Percentiles rank a stretch among this genome's conserved stretches.
phyloP scores from a whole-genome alignment of 768 basidiomycete genomes.

The Boletus bicolor region DNA sequence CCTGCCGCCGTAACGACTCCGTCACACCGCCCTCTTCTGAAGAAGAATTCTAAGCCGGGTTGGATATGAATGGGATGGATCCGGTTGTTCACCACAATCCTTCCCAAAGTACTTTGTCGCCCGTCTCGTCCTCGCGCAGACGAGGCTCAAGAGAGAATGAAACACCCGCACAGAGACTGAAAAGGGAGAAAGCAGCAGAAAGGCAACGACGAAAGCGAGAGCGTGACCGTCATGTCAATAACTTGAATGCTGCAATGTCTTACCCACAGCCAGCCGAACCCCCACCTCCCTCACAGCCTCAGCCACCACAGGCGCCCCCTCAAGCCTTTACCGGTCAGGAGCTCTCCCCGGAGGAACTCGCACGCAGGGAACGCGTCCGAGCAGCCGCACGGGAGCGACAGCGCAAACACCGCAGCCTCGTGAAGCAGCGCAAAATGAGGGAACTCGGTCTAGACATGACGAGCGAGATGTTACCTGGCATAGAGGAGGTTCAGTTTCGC shows the following conservation, averaged over 20 bases:
- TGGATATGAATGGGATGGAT: constrained; percentile 33
- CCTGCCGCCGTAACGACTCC: constrained; percentile 33
- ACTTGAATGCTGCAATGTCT: constrained; percentile 41
- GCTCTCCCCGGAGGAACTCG: constrained; percentile 61
- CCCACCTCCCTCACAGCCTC: constrained; percentile 33
- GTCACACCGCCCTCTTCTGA: constrained; percentile 30
- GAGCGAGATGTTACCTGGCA: constrained; percentile 60
- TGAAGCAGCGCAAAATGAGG: constrained; percentile 78
- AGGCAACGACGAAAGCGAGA: constrained; percentile 82
- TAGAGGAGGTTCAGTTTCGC: constrained; percentile 67
- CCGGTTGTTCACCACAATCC: constrained; percentile 32
- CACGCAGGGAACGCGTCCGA: constrained; percentile 67
- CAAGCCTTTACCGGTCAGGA: constrained; percentile 29
- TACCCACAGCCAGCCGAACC: constrained; percentile 35
- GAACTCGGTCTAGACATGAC: constrained; percentile 83
- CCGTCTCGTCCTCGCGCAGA: constrained; percentile 43
- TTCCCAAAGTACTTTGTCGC: constrained; percentile 31
- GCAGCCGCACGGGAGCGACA: constrained; percentile 79
- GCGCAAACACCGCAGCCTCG: constrained; percentile 73
- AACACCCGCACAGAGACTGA: constrained; percentile 66
- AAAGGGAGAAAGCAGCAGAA: constrained; percentile 85
- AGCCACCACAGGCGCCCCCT: constrained; percentile 27
- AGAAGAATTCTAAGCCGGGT: constrained; percentile 8
- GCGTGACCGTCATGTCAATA: constrained; percentile 50
- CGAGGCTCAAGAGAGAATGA: constrained; percentile 64